Evolutionary conservation across 2,329 filamentous ascomycete genomes (phyloP).

Genomic region (Pseudogymnoascus sp.): DNA sequence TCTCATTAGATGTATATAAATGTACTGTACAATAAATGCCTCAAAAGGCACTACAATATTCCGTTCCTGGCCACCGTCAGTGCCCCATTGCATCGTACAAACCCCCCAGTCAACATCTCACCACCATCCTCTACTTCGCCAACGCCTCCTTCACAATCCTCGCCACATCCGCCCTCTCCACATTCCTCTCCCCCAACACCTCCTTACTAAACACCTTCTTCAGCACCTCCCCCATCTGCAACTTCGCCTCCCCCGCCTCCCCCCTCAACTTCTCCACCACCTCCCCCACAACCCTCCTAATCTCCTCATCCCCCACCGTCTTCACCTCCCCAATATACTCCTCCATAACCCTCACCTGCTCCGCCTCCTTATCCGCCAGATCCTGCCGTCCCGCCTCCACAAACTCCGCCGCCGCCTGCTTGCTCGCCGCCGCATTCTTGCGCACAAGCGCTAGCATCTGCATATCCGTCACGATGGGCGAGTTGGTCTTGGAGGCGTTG

Average conservation of each 20-base stretch:
- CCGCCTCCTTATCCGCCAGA: constrained; percentile 61
- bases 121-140: constrained; percentile 15
- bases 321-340: constrained; percentile 56
- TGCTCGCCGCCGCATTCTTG: constrained; percentile 51
- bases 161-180: constrained; percentile 55
- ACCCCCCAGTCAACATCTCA: background rate
- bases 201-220: constrained; percentile 48
- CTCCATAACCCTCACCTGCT: constrained; percentile 56
- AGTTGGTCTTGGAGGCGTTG: constrained; percentile 66
- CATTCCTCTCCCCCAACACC: constrained; percentile 53
- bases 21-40: background rate
- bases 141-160: constrained; percentile 50
- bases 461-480: constrained; percentile 62
- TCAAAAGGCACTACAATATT: background rate
- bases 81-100: background rate
- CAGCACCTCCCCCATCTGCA: constrained; percentile 54
- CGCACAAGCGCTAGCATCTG: constrained; percentile 62
- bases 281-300: constrained; percentile 45
- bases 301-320: constrained; percentile 49
- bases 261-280: constrained; percentile 45
- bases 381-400: constrained; percentile 56
- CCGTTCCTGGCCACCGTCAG: background rate
- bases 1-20: constrained; percentile 8
- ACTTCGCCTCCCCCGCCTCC: constrained; percentile 41
- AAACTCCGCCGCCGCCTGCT: constrained; percentile 58